Conservation (phyloP, 352 stramenopile genomes). For the Phytophthora colocasiae region DNA sequence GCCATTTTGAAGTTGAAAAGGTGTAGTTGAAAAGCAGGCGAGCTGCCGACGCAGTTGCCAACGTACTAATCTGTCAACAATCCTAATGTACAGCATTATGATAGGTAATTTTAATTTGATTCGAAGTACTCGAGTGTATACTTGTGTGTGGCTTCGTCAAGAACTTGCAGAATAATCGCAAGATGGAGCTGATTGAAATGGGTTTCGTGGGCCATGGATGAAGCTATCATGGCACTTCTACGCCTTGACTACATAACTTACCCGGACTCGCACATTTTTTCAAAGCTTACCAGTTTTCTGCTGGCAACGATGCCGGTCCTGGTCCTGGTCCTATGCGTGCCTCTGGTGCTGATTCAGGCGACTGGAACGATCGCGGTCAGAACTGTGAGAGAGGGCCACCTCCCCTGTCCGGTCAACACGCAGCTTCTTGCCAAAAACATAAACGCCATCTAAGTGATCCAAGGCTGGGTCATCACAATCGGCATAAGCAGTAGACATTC, state of each 20-base stretch:
- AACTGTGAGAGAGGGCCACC: conserved; percentile 41
- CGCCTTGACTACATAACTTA: conserved; percentile 74
- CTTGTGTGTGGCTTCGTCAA: conserved; percentile 68
- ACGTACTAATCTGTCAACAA: conserved; percentile 2
- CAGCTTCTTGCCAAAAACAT: conserved; percentile 81
- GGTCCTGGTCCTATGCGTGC: conserved; percentile 30
- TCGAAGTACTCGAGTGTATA: conserved; percentile 78
- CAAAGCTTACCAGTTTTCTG: conserved; percentile 60
- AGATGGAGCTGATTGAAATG: conserved; percentile 86
- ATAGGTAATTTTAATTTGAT: neutral
- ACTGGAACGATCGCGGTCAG: conserved; percentile 63
- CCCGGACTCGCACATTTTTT: conserved; percentile 84
- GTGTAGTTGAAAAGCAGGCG: conserved; percentile 7
- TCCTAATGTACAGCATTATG: conserved; percentile 2
- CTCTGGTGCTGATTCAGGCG: conserved; percentile 34
- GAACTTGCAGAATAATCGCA: conserved; percentile 77
- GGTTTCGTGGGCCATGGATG: conserved; percentile 51
- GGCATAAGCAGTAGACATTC: conserved; percentile 38
- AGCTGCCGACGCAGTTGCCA: conserved; percentile 30
- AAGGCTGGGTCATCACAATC: conserved; percentile 50
- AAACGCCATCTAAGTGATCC: conserved; percentile 78
- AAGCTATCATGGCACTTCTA: conserved; percentile 77
- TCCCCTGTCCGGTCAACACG: conserved; percentile 53
- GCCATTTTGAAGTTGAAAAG: too few species aligned
- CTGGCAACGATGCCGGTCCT: conserved; percentile 8